phyloP scores from a whole-genome alignment of 306 rosid genomes.

The Mimosa bimucronata region DNA sequence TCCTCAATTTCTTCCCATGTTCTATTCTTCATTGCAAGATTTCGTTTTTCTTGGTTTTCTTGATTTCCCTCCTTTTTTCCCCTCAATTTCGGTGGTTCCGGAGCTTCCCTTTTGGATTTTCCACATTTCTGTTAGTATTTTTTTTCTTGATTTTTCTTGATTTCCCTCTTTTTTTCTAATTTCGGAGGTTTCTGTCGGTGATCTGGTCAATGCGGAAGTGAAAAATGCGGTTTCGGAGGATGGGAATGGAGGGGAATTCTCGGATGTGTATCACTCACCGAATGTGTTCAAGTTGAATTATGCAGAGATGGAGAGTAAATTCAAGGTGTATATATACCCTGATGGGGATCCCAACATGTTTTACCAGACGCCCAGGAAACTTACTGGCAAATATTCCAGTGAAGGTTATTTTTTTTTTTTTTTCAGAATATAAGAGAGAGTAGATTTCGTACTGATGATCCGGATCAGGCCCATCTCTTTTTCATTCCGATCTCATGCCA shows the following conservation, averaged over 20 bases:
- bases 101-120: no score
- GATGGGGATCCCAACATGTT: slow-evolving; percentile 92
- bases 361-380: slow-evolving; percentile 94
- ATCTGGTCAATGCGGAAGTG: slow-evolving; percentile 26
- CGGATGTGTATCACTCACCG: slow-evolving; percentile 74
- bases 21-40: no score
- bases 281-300: slow-evolving; percentile 69
- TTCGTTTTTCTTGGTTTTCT: background rate
- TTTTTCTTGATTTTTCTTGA: no score
- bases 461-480: slow-evolving; percentile 83
- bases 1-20: no score
- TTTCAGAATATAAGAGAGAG: slow-evolving; percentile 91
- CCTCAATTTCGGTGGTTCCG: slow-evolving; percentile 23
- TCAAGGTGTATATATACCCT: slow-evolving; percentile 87
- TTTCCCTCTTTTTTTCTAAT: slow-evolving; percentile 8
- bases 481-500: slow-evolving; percentile 95
- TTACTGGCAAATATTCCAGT: slow-evolving; percentile 90
- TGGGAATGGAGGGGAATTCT: slow-evolving; percentile 11
- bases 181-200: slow-evolving; percentile 41
- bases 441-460: slow-evolving; percentile 77
- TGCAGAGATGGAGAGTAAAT: slow-evolving; percentile 78
- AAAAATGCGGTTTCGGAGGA: no score
- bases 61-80: background rate
- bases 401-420: slow-evolving; percentile 95
- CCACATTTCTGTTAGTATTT: slow-evolving; percentile 14